These are phyloP conservation scores for Moesziomyces parantarcticus DNA, from an alignment of 1,284 basidiomycete species.

Conservation along the genomic window DNA sequence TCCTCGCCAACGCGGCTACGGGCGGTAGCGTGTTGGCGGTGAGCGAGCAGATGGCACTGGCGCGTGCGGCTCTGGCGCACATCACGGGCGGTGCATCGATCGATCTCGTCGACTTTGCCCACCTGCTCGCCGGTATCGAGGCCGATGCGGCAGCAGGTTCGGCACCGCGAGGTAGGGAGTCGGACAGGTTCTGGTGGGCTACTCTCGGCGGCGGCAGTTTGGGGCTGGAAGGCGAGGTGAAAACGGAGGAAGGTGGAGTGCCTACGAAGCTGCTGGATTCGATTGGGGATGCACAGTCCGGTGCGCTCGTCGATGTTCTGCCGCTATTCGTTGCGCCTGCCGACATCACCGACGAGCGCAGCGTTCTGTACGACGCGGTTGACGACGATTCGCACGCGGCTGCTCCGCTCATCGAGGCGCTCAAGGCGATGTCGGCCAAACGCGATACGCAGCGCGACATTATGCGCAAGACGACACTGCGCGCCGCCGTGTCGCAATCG, in stretches of 20 bases:
- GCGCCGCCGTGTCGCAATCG: conserved; percentile 30
- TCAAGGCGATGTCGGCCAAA: conserved; percentile 18
- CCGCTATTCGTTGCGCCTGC: conserved; percentile 36
- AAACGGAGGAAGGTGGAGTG: conserved; percentile 11
- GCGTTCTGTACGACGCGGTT: conserved; percentile 29
- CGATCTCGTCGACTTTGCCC: conserved; percentile 28
- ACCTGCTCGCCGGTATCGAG: conserved; percentile 25
- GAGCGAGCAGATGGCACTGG: conserved; percentile 45
- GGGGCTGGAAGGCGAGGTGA: neutral
- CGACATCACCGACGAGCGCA: conserved; percentile 38
- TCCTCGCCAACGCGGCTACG: conserved; percentile 6
- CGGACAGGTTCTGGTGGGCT: conserved; percentile 40
- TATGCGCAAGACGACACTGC: conserved; percentile 31
- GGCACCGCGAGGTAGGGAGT: conserved; percentile 3
- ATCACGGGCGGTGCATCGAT: conserved; percentile 18
- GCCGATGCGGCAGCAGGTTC: conserved; percentile 6
- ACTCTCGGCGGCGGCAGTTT: conserved; percentile 10
- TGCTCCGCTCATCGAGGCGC: neutral
- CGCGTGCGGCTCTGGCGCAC: conserved; percentile 25
- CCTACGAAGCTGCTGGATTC: conserved; percentile 20
- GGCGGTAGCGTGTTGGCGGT: conserved; percentile 28
- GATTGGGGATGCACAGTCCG: conserved; percentile 28
- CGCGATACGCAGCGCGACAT: conserved; percentile 15
- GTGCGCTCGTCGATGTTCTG: conserved; percentile 36
- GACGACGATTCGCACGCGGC: neutral